Evolutionary conservation across 2,329 filamentous ascomycete genomes (phyloP).

Genomic region (Sclerotinia trifoliorum): DNA sequence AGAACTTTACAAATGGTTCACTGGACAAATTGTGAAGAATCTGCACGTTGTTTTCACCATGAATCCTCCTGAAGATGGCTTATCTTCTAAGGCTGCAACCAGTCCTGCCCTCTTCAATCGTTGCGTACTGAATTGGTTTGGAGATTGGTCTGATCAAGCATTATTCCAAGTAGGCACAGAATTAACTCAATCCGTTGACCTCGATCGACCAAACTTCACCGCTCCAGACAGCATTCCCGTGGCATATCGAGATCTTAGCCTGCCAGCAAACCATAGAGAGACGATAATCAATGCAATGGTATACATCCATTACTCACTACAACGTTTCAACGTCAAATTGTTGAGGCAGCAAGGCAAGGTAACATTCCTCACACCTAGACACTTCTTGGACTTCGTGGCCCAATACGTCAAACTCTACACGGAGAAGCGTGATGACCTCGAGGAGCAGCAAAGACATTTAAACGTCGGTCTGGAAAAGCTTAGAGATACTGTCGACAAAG

Average conservation of each 20-base stretch:
- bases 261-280: conserved; percentile 88
- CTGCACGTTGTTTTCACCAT: conserved; percentile 99
- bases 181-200: conserved; percentile 91
- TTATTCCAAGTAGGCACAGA: conserved; percentile 97
- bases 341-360: conserved; percentile 88
- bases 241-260: conserved; percentile 78
- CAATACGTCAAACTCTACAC: conserved; percentile 98
- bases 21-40: conserved; percentile 98
- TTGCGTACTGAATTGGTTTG: conserved; percentile 99
- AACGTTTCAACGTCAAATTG: conserved; percentile 83
- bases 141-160: conserved; percentile 98
- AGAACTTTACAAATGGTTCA: conserved; percentile 99
- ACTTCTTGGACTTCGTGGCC: conserved; percentile 96
- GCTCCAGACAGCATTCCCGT: conserved; percentile 91
- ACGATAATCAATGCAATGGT: conserved; percentile 98
- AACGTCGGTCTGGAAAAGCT: conserved; percentile 98
- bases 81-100: conserved; percentile 94
- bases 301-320: conserved; percentile 93
- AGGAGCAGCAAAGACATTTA: conserved; percentile 97
- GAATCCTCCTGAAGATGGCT: conserved; percentile 94
- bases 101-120: conserved; percentile 98
- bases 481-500: conserved; percentile 94
- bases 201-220: conserved; percentile 81
- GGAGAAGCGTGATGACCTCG: conserved; percentile 96
- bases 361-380: conserved; percentile 91